Conservation (phyloP, 108 stramenopile species). For the Nitzschia sp. region DNA sequence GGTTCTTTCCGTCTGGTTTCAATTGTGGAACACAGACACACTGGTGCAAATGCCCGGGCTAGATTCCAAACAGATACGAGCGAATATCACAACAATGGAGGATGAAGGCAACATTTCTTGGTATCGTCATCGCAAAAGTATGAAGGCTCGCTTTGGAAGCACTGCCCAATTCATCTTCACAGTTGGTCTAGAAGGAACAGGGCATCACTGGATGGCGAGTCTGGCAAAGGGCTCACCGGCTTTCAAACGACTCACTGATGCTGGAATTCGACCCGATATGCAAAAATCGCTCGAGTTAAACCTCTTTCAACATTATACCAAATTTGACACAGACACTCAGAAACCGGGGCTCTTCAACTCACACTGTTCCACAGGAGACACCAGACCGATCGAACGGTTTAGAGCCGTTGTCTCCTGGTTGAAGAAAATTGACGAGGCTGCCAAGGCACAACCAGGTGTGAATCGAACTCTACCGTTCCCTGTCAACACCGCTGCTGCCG, state of each 20-base stretch:
- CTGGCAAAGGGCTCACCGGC: not conserved
- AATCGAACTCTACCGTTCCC: not conserved
- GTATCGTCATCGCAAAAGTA: too few species aligned
- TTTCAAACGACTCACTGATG: not conserved
- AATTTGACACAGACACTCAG: not conserved
- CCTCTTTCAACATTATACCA: not conserved
- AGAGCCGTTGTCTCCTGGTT: not conserved
- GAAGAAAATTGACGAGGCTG: not conserved
- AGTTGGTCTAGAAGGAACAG: constrained; percentile 29
- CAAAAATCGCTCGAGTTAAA: too few species aligned
- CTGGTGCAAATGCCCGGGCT: too few species aligned
- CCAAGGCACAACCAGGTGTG: not conserved
- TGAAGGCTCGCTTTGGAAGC: not conserved
- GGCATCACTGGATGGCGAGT: constrained; percentile 22
- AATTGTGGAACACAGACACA: too few species aligned
- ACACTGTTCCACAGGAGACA: not conserved
- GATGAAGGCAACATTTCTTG: too few species aligned
- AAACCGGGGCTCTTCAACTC: not conserved
- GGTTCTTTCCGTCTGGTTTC: too few species aligned
- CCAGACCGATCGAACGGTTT: not conserved
- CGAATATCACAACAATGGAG: too few species aligned
- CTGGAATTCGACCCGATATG: not conserved
- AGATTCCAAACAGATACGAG: too few species aligned
- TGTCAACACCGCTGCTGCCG: not conserved
- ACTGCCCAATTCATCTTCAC: constrained; percentile 8